Evolutionary conservation across 495 filamentous ascomycete genomes (phyloP).

Genomic region (Xylaria sp.): DNA sequence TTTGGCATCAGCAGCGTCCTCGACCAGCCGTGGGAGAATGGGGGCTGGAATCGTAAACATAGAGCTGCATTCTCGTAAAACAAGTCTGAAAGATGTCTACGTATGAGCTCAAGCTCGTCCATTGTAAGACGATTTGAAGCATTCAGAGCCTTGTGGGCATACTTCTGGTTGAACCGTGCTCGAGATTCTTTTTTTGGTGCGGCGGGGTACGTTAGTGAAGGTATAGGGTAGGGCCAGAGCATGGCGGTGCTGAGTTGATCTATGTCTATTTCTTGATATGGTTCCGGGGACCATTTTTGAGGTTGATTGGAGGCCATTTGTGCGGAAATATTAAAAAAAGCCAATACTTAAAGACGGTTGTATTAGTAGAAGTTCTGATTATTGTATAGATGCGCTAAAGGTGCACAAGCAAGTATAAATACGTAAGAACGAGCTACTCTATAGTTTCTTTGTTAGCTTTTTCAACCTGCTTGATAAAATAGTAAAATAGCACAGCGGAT

Average conservation of each 20-base stretch:
- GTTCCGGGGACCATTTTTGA: slow-evolving; percentile 24
- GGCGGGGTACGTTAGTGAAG: slow-evolving; percentile 25
- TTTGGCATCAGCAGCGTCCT: slow-evolving; percentile 29
- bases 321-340: slow-evolving; percentile 21
- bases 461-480: slow-evolving; percentile 24
- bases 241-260: slow-evolving; percentile 5
- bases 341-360: slow-evolving; percentile 19
- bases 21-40: slow-evolving; percentile 31
- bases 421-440: slow-evolving; percentile 14
- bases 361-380: slow-evolving; percentile 20
- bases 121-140: slow-evolving; percentile 30
- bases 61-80: slow-evolving; percentile 28
- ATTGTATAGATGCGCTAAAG: slow-evolving; percentile 20
- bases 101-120: slow-evolving; percentile 32
- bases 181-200: slow-evolving; percentile 22
- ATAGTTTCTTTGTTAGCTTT: slow-evolving; percentile 19
- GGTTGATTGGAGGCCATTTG: slow-evolving; percentile 25
- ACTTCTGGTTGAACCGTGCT: slow-evolving; percentile 32
- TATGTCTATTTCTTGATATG: slow-evolving; percentile 28
- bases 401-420: slow-evolving; percentile 12
- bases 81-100: slow-evolving; percentile 33
- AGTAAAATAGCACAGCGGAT: slow-evolving; percentile 25
- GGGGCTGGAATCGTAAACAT: slow-evolving; percentile 21
- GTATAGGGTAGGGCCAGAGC: slow-evolving; percentile 27
- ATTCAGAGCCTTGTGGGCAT: slow-evolving; percentile 29